Percentiles rank a stretch among this genome's conserved stretches.
phyloP scores from a whole-genome alignment of 1,284 basidiomycete genomes.

The Cystobasidium slooffiae region DNA sequence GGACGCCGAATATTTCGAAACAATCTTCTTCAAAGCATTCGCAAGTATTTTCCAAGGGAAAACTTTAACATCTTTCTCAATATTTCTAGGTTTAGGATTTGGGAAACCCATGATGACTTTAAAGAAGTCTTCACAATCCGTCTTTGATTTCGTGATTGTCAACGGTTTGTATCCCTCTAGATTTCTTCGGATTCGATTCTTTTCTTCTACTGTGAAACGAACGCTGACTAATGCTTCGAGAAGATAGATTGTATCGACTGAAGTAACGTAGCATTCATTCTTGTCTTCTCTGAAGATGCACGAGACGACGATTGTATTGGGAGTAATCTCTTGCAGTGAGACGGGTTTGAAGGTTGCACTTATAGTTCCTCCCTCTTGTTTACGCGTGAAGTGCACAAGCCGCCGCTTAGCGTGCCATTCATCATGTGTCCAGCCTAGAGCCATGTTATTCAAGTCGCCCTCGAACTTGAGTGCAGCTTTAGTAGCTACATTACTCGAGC shows the following conservation, averaged over 20 bases:
- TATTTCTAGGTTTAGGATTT: slow-evolving; percentile 89
- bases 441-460: slow-evolving; percentile 54
- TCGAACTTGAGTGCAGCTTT: slow-evolving; percentile 41
- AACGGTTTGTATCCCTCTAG: slow-evolving; percentile 88
- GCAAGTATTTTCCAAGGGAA: slow-evolving; percentile 87
- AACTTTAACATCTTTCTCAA: slow-evolving; percentile 97
- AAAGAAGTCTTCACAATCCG: slow-evolving; percentile 82
- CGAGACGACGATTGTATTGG: slow-evolving; percentile 64
- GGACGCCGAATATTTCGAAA: slow-evolving; percentile 65
- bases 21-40: slow-evolving; percentile 84
- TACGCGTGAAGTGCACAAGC: slow-evolving; percentile 63
- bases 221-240: slow-evolving; percentile 84
- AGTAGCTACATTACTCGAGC: background rate
- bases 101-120: slow-evolving; percentile 94
- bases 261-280: slow-evolving; percentile 79
- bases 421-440: slow-evolving; percentile 62
- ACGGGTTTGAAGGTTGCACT: slow-evolving; percentile 61
- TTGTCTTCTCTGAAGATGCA: slow-evolving; percentile 86
- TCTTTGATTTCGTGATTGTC: slow-evolving; percentile 85
- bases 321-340: slow-evolving; percentile 57
- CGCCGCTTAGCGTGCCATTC: slow-evolving; percentile 61
- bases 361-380: slow-evolving; percentile 61
- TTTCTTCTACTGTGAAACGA: slow-evolving; percentile 89
- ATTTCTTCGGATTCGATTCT: slow-evolving; percentile 92
- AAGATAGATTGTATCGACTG: slow-evolving; percentile 91